Percentiles rank a stretch among this genome's conserved stretches.
Conservation (phyloP, 257 asterid species). For the Dorcoceras hygrometricum region DNA sequence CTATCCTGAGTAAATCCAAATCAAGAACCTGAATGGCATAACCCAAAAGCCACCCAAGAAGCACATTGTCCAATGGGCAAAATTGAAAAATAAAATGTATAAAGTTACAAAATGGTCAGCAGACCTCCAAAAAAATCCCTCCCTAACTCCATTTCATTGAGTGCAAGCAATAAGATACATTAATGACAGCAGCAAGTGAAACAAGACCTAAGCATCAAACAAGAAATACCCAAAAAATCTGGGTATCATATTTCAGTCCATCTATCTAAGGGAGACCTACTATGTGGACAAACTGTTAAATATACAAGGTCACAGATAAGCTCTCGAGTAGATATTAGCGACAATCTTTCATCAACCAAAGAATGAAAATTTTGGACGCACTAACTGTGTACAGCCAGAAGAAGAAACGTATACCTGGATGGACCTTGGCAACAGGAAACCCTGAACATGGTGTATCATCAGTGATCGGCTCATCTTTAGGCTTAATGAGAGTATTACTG, state of each 20-base stretch:
- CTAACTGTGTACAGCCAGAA: conserved; percentile 19
- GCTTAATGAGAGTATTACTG: conserved; percentile 20
- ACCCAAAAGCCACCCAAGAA: conserved; percentile 14
- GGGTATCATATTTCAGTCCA: not conserved
- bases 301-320: conserved; percentile 1
- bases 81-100: not conserved
- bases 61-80: not conserved
- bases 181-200: not conserved
- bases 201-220: not conserved
- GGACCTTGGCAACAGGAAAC: not conserved
- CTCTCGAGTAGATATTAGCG: not conserved
- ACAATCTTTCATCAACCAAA: conserved; percentile 15
- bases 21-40: not conserved
- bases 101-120: conserved; percentile 15
- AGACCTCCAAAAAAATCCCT: not conserved
- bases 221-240: not conserved
- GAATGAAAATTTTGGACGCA: conserved; percentile 14
- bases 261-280: conserved; percentile 1
- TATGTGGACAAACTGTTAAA: conserved; percentile 20
- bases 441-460: not conserved
- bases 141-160: conserved; percentile 18
- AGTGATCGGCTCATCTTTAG: not conserved
- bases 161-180: not conserved
- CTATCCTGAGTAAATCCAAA: not conserved
- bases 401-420: conserved; percentile 27